phyloP scores from a whole-genome alignment of 805 yeast genomes.

The Hanseniaspora singularis region DNA sequence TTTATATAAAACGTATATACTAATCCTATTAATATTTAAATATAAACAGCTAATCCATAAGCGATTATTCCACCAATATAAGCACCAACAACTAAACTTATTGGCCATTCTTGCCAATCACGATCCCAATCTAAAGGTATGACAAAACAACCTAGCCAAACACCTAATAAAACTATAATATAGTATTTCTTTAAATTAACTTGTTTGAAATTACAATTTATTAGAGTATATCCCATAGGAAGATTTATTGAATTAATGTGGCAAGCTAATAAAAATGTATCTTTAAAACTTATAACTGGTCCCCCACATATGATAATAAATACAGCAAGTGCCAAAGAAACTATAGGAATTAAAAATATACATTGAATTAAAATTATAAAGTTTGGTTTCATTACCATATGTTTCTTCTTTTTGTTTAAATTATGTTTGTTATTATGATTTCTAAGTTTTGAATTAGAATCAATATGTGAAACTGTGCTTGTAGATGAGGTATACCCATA shows the following conservation, averaged over 20 bases:
- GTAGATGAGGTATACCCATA: slow-evolving; percentile 24
- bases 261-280: slow-evolving; percentile 48
- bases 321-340: slow-evolving; percentile 24
- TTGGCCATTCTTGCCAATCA: slow-evolving; percentile 94
- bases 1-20: no score
- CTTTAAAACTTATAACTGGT: slow-evolving; percentile 45
- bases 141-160: slow-evolving; percentile 89
- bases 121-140: slow-evolving; percentile 97
- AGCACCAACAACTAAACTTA: slow-evolving; percentile 69
- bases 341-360: slow-evolving; percentile 20
- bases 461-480: not conserved
- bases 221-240: slow-evolving; percentile 53
- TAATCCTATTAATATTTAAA: no score
- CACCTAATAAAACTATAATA: slow-evolving; percentile 40
- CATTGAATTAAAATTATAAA: slow-evolving; percentile 22
- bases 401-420: not conserved
- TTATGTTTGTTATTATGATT: not conserved
- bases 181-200: slow-evolving; percentile 34
- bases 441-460: not conserved
- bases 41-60: slow-evolving; percentile 31
- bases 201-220: slow-evolving; percentile 38
- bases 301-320: slow-evolving; percentile 64
- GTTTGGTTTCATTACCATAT: slow-evolving; percentile 26
- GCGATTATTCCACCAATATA: slow-evolving; percentile 66
- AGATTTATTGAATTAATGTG: slow-evolving; percentile 50